Base-by-base conservation (phyloP, 331 rosid species). In the Ulmus americana region DNA sequence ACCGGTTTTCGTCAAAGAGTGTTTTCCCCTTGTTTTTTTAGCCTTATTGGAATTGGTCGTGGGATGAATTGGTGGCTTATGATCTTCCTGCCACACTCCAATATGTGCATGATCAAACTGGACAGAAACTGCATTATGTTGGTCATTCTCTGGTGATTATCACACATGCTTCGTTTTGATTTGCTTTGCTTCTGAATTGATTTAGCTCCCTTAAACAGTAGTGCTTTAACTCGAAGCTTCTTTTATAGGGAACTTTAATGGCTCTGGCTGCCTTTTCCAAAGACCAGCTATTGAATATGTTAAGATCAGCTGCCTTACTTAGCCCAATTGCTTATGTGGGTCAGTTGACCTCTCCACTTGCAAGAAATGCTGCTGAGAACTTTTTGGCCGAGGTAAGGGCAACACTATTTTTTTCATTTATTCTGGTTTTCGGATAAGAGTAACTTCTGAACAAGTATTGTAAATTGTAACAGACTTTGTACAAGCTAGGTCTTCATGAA, bases 41-140 rank as follows among this genome's bases (percentile, higher is more conserved):
- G 98, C 80, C 72, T 69, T 89, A 82, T 45, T 94, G 98, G 98
- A 61, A 94, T 63, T 94, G 97, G 98, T 83, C 98, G 62, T 94
- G 98, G 98, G 97, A 94, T 89, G 97, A 89, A 80, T 71, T 94
- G 45, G 97, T 87, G 8, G 86, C 95, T 54, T 79, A 82, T 74
- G 98, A 94, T 77, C 85, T 94, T 63, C 95, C 98, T n/a, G 91
- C 90, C 22, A 90, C 91, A 50, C 65, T 89, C 71, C 76, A 83
- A 68, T 84, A 94, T 76, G 97, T 94, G 66, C 82, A 76, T 69
- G 67, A 79, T 83, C 84, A 80, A 80, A 72, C 98, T 42, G 81
- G 91, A 64, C 95, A 94, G 77, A 89, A 79, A 55, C 52, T 85
- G 52, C 91, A 89, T 71, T 94, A 85, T 76, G 82, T 94, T 76